A percentile compares a stretch with the other conserved stretches of the same genome.
Evolutionary conservation across 495 filamentous ascomycete species (phyloP).

Genomic region (Pseudomonodictys pantanalensis): DNA sequence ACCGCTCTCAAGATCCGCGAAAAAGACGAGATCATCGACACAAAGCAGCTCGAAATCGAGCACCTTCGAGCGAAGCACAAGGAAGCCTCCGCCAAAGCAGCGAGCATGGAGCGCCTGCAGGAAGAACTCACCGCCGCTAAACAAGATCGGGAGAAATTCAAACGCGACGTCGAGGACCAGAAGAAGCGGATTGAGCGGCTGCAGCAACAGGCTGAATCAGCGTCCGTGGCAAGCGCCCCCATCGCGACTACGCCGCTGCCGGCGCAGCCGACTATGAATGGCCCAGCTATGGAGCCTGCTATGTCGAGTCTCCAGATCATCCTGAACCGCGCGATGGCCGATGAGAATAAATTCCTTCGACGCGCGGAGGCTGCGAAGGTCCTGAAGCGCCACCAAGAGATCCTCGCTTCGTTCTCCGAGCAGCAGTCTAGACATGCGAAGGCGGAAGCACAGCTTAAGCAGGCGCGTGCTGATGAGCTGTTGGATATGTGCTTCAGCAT

Average conservation of each 20-base stretch:
- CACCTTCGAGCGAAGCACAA: conserved; percentile 80
- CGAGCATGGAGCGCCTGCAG: conserved; percentile 53
- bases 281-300: too few relatives aligned
- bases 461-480: not conserved
- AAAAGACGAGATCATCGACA: conserved; percentile 65
- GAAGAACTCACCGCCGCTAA: conserved; percentile 3
- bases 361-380: conserved; percentile 17
- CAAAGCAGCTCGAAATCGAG: conserved; percentile 84
- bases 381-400: not conserved
- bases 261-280: not conserved
- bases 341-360: too few relatives aligned
- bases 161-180: conserved; percentile 2
- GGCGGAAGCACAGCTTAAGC: not conserved
- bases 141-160: not conserved
- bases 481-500: not conserved
- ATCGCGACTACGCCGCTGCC: too few relatives aligned
- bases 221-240: too few relatives aligned
- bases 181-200: not conserved
- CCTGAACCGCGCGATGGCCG: too few relatives aligned
- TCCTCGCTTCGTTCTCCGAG: conserved; percentile 2
- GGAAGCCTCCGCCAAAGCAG: conserved; percentile 62
- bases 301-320: not conserved
- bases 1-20: conserved; percentile 61
- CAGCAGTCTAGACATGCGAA: not conserved
- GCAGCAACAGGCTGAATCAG: not conserved